These are phyloP conservation scores for Jaapia argillacea DNA, from an alignment of 768 basidiomycete species.

Conservation along the genomic window DNA sequence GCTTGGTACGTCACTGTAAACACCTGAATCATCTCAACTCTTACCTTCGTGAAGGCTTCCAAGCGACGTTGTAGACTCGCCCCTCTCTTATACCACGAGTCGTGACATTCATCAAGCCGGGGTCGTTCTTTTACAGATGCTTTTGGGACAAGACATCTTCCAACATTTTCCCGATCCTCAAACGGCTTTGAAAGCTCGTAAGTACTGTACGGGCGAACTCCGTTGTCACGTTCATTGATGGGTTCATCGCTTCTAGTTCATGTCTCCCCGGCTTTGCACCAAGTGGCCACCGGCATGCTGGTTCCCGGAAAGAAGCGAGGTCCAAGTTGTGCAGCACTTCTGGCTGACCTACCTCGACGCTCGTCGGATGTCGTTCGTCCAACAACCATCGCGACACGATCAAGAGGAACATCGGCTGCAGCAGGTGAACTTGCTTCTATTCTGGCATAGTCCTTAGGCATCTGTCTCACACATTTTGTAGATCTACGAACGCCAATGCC, in stretches of 20 bases:
- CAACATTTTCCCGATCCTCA: conserved; percentile 40
- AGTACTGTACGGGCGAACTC: conserved; percentile 13
- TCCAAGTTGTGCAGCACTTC: too few species aligned
- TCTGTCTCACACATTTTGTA: too few species aligned
- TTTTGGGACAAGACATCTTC: conserved; percentile 66
- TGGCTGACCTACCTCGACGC: too few species aligned
- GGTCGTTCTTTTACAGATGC: conserved; percentile 75
- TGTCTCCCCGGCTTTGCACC: conserved; percentile 41
- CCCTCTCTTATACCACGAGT: conserved; percentile 64
- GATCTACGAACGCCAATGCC: conserved; percentile 45
- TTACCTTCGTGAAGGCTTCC: conserved; percentile 47
- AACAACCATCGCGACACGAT: too few species aligned
- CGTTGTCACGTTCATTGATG: background rate
- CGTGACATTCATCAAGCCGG: conserved; percentile 81
- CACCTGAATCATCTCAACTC: conserved; percentile 9
- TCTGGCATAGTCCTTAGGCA: too few species aligned
- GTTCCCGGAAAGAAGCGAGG: conserved; percentile 45
- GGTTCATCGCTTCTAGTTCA: conserved; percentile 40
- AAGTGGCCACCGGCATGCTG: conserved; percentile 51
- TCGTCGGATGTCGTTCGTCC: too few species aligned
- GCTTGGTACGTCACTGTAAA: conserved; percentile 45
- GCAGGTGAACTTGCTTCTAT: too few species aligned
- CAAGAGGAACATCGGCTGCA: too few species aligned
- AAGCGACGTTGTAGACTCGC: conserved; percentile 70
- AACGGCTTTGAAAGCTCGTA: conserved; percentile 48